A percentile compares a stretch with the other conserved stretches of the same genome.
phyloP scores from a whole-genome alignment of 2,329 filamentous ascomycete genomes.

The Sordariomycetes sp. region DNA sequence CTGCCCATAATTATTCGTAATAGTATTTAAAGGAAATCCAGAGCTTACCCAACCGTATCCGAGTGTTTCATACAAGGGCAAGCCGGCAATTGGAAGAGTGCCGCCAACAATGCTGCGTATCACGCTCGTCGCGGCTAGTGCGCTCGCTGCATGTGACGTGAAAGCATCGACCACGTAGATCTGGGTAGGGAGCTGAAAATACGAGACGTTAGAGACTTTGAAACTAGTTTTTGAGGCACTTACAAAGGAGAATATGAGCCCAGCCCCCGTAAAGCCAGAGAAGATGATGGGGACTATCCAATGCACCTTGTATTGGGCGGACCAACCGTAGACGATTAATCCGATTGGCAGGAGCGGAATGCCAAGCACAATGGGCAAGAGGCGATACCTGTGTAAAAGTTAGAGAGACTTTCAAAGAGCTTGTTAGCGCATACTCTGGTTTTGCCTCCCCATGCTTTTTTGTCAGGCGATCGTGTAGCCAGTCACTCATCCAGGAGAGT shows the following conservation, averaged over 20 bases:
- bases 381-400: no score
- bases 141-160: conserved; percentile 24
- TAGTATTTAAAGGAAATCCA: no score
- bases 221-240: not conserved
- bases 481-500: conserved; percentile 13
- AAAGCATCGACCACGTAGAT: conserved; percentile 52
- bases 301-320: conserved; percentile 31
- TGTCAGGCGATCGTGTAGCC: conserved; percentile 12
- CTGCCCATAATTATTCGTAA: no score
- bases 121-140: conserved; percentile 48
- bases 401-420: no score
- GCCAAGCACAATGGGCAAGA: no score
- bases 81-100: conserved; percentile 46
- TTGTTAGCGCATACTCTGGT: conserved; percentile 9
- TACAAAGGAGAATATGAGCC: conserved; percentile 19
- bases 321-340: conserved; percentile 47
- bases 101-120: conserved; percentile 49
- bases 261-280: conserved; percentile 30
- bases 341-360: conserved; percentile 34
- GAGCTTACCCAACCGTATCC: conserved; percentile 34
- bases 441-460: conserved; percentile 14
- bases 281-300: conserved; percentile 41
- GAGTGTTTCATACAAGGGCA: conserved; percentile 20
- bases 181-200: conserved; percentile 25
- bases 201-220: no score